A percentile compares a stretch with the other conserved stretches of the same genome.
Conservation (phyloP, 208 protist species). For the Naegleria lovaniensis region DNA sequence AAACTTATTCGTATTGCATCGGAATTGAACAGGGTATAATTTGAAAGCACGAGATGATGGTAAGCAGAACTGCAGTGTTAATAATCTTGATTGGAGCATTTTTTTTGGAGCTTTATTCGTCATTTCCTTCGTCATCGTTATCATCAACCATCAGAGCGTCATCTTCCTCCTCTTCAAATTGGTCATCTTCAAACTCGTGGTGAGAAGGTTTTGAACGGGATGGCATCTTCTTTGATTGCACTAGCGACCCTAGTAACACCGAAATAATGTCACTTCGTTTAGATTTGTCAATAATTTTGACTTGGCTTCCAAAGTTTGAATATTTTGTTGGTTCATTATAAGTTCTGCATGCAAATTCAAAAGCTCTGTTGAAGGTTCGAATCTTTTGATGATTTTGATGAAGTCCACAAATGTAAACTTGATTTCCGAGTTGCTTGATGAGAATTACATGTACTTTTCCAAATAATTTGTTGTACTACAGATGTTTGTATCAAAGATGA, state of each 20-base stretch:
- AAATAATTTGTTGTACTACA: not conserved
- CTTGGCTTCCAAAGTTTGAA: not conserved
- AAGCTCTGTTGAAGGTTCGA: not conserved
- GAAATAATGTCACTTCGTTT: not conserved
- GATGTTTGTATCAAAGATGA: not conserved
- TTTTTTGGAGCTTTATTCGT: not conserved
- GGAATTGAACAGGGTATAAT: no score
- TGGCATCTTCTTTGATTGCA: not conserved
- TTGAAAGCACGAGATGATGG: no score
- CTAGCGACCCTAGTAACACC: not conserved
- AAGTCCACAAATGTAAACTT: not conserved
- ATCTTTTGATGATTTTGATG: not conserved
- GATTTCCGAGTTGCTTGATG: not conserved
- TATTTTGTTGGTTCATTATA: not conserved
- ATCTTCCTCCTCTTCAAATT: not conserved
- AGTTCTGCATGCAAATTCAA: not conserved
- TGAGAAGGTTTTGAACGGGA: not conserved
- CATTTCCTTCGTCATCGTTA: not conserved
- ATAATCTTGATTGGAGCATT: no score
- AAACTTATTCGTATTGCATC: no score
- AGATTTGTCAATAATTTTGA: not conserved
- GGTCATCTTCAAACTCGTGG: no score
- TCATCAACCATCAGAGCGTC: not conserved
- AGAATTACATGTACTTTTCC: constrained; percentile 7
- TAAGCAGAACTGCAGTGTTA: no score